These are phyloP conservation scores for Chlorella vulgaris DNA, from an alignment of 139 green algal species.

Conservation along the genomic window DNA sequence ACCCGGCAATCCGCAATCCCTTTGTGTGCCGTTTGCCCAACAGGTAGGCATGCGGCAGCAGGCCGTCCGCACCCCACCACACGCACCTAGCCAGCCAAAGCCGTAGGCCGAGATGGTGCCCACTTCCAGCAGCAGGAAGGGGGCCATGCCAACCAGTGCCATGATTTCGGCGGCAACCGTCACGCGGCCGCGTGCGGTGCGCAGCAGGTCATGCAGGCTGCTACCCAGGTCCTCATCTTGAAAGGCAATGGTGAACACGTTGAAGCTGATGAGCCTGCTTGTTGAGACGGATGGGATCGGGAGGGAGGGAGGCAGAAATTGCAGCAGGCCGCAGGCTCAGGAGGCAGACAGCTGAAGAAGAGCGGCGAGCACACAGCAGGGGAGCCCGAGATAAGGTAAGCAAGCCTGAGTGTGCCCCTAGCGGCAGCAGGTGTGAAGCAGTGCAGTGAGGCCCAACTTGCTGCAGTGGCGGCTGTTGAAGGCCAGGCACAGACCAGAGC, in stretches of 20 bases:
- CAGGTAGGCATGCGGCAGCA: too few species aligned
- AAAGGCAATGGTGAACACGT: conserved; percentile 46
- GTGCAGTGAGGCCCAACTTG: too few species aligned
- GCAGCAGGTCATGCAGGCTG: conserved; percentile 41
- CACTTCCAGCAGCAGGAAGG: conserved; percentile 57
- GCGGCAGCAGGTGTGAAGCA: too few species aligned
- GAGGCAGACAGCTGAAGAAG: neutral
- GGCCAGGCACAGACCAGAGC: neutral
- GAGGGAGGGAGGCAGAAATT: too few species aligned
- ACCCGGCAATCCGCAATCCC: too few species aligned
- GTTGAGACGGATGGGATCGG: neutral
- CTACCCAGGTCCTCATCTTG: conserved; percentile 47
- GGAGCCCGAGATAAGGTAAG: too few species aligned
- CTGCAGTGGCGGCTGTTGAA: too few species aligned
- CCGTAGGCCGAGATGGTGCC: conserved; percentile 53
- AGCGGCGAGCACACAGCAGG: too few species aligned
- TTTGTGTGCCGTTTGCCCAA: too few species aligned
- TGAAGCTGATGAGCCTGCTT: conserved; percentile 33
- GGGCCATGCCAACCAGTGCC: conserved; percentile 52
- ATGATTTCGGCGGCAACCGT: conserved; percentile 40
- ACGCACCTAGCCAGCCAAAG: conserved; percentile 24
- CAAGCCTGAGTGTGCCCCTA: too few species aligned
- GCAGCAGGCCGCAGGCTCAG: too few species aligned
- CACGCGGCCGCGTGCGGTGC: conserved; percentile 28
- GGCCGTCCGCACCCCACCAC: too few species aligned